A percentile compares a stretch with the other conserved stretches of the same genome.
These are phyloP conservation scores for Penicillium palitans DNA, from an alignment of 2,329 filamentous ascomycete genomes.

Conservation along the genomic window DNA sequence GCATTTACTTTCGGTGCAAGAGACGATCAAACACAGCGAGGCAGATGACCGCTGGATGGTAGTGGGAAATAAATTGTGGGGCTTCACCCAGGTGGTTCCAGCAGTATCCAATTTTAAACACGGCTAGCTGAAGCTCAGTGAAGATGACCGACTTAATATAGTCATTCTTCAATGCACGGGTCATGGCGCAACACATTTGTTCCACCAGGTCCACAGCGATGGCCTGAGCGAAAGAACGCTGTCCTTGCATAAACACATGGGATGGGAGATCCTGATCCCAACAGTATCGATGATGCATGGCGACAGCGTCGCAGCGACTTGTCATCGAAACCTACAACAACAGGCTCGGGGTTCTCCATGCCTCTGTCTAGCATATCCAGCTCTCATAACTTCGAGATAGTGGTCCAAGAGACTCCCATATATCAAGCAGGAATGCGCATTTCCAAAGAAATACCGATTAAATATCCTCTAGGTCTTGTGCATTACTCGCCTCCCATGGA, in stretches of 20 bases:
- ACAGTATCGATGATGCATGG: no score
- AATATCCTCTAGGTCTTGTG: conserved; percentile 2
- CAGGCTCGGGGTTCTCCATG: no score
- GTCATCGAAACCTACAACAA: neutral
- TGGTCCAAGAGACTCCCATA: neutral
- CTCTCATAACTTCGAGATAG: no score
- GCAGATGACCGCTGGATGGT: no score
- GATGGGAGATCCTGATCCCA: no score
- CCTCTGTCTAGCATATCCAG: no score
- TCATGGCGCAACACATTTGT: neutral
- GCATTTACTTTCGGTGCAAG: no score
- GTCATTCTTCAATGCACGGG: neutral
- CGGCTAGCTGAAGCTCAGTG: neutral
- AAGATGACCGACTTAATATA: neutral
- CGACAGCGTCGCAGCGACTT: neutral
- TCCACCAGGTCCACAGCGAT: neutral
- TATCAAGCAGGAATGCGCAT: neutral
- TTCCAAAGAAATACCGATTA: neutral
- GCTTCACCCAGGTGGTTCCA: neutral
- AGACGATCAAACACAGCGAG: no score
- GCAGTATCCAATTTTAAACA: neutral
- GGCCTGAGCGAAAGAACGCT: neutral
- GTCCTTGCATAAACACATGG: neutral
- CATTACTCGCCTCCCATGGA: conserved; percentile 19
- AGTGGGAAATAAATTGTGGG: no score